Percentiles rank a stretch among this genome's conserved stretches.
phyloP scores from a whole-genome alignment of 805 yeast genomes.

The Cyberlindnera euphorbiiphila region DNA sequence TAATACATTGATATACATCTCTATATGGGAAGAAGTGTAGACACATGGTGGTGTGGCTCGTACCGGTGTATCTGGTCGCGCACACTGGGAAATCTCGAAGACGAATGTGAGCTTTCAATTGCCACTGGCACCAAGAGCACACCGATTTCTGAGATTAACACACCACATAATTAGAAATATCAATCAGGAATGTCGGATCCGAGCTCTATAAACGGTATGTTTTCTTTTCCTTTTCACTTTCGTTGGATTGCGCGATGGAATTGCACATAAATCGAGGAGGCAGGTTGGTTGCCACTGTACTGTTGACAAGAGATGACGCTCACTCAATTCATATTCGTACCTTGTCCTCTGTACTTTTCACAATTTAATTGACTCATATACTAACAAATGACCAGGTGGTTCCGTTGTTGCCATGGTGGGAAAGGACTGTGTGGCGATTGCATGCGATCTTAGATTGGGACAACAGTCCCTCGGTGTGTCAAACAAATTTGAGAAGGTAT shows the following conservation, averaged over 20 bases:
- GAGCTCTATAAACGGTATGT: constrained; percentile 67
- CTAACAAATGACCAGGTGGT: constrained; percentile 57
- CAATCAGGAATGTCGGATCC: constrained; percentile 60
- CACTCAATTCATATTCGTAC: background rate
- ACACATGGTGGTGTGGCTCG: constrained; percentile 5
- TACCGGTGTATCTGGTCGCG: constrained; percentile 2
- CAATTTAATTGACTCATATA: background rate
- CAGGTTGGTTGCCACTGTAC: constrained; percentile 2
- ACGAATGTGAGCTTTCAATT: background rate
- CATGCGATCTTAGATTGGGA: constrained; percentile 91
- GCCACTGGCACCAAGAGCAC: constrained; percentile 1
- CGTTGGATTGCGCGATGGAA: too few relatives aligned
- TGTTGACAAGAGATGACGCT: background rate
- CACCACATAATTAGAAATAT: background rate
- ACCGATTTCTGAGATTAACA: constrained; percentile 2
- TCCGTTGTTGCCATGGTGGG: constrained; percentile 98
- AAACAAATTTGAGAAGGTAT: constrained; percentile 89
- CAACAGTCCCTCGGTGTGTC: constrained; percentile 89
- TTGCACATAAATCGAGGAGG: too few relatives aligned
- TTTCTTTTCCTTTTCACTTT: background rate
- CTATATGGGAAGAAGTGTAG: too few relatives aligned
- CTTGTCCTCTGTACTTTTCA: background rate
- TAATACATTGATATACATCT: too few relatives aligned
- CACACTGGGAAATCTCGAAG: background rate
- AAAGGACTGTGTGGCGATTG: constrained; percentile 97